phyloP scores from a whole-genome alignment of 345 rosid genomes.

The Eucalyptus cloeziana region DNA sequence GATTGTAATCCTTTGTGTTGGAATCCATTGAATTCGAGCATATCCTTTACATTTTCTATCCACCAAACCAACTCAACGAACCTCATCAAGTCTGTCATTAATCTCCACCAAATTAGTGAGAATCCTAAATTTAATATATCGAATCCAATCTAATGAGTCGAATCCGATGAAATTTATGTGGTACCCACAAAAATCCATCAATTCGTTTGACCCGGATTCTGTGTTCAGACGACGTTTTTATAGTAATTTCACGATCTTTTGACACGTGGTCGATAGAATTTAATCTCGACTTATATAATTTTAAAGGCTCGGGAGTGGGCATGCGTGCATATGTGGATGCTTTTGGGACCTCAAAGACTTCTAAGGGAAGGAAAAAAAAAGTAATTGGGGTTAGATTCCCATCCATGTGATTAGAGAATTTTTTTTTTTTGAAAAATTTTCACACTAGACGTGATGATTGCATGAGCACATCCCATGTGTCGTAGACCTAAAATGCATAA shows the following conservation, averaged over 20 bases:
- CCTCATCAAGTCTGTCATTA: background rate
- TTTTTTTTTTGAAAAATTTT: background rate
- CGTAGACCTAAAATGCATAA: background rate
- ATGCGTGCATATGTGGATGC: background rate
- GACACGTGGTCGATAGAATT: background rate
- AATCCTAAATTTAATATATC: background rate
- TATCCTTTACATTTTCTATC: background rate
- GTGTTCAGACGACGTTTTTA: accelerated
- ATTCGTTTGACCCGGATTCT: accelerated
- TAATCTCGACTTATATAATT: background rate
- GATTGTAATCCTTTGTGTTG: background rate
- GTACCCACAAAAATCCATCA: background rate
- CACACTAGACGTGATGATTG: background rate
- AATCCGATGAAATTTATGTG: background rate
- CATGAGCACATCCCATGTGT: background rate
- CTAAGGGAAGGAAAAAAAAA: background rate
- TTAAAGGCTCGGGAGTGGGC: background rate
- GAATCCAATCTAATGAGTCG: background rate
- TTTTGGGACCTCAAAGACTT: background rate
- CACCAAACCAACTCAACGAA: background rate
- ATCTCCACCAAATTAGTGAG: background rate
- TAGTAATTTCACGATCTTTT: background rate
- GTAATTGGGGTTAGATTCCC: background rate
- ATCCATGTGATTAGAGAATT: background rate
- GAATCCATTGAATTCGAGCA: background rate